Evolutionary conservation across 768 basidiomycete genomes (phyloP).

Genomic region (Calocybe gangraenosa): DNA sequence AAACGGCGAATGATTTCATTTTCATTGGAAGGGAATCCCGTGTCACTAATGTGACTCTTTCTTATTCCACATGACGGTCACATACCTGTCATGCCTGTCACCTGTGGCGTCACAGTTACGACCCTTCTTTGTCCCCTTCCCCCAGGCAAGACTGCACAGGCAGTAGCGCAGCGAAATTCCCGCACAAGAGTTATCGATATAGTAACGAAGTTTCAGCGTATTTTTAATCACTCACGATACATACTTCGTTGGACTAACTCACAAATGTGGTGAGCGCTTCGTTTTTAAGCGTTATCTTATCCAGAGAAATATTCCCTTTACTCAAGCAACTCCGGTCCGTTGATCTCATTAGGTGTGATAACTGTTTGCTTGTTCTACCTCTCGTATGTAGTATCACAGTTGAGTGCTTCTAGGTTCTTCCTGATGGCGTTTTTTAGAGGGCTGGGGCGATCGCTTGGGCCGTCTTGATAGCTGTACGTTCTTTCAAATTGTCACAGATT

Average conservation of each 20-base stretch:
- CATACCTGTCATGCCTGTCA: too few relatives aligned
- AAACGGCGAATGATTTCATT: too few relatives aligned
- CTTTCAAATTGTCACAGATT: background rate
- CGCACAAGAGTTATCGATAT: background rate
- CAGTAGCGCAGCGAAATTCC: constrained; percentile 7
- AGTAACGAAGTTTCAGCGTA: too few relatives aligned
- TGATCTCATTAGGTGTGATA: constrained; percentile 59
- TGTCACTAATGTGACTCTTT: too few relatives aligned
- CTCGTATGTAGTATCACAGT: constrained; percentile 43
- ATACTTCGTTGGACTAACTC: too few relatives aligned
- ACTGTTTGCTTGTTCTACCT: constrained; percentile 70
- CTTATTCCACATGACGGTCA: constrained; percentile 15
- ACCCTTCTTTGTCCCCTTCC: constrained; percentile 3
- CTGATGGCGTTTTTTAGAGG: constrained; percentile 43
- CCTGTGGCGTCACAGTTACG: constrained; percentile 8
- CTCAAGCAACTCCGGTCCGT: background rate
- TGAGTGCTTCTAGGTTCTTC: constrained; percentile 11
- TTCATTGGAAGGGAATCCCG: constrained; percentile 1
- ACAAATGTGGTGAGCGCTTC: constrained; percentile 25
- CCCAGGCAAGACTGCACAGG: constrained; percentile 11
- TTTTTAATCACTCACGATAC: too few relatives aligned
- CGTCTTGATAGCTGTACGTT: constrained; percentile 54
- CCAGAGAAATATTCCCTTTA: constrained; percentile 7
- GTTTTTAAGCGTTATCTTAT: constrained; percentile 19
- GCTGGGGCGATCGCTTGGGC: constrained; percentile 72